Evolutionary conservation across 148 eudicot genomes (phyloP), one percentile per base, ranked within the genome.

Genomic region (Nepenthes gracilis): DNA sequence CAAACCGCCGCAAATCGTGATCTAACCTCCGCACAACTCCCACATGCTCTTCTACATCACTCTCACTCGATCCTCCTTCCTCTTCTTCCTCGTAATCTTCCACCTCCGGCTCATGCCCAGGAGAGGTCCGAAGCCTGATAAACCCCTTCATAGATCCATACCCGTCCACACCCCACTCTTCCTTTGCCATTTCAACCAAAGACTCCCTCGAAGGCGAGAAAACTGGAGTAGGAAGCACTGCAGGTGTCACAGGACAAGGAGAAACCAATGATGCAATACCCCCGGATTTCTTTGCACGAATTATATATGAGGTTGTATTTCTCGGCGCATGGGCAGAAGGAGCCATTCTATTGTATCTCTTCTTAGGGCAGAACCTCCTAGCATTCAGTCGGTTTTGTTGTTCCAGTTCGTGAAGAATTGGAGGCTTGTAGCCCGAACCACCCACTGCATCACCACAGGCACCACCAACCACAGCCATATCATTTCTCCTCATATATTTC

Each of bases 131-230:
- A 52, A 88, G 75, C 84, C 99, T 80, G 59, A 93, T 93, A 66
- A 88, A 67, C 2, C 99, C 96, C 59, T 93, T 93, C 99, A 93
- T 93, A 0, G 95, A 86, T 6, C 99, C 99, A 70, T 93, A 93
- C 35, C 99, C 99, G 71, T 93, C 96, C 6, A 93, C 99, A 2
- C 99, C 98, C 99, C 96, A 93, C 72, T 93, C 98, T 64, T 88
- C 98, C 65, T 92, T 92, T 1, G 98, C 98, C 90, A 80, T 92
- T 58, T 92, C 98, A 57, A 85, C 98, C 69, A 88, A 67, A 10
- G 83, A 84, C 78, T 93, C 96, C 58, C 85, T 86, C 0, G 96
- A 88, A 0, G 98, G 96, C 0, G 99, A 93, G 58, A 93, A 88
- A 13, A 76, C 79, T 0, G 98, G 98, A 0, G 99, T 93, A 1